phyloP scores from a whole-genome alignment of 164 flowering plant species.

The Buxus sempervirens region DNA sequence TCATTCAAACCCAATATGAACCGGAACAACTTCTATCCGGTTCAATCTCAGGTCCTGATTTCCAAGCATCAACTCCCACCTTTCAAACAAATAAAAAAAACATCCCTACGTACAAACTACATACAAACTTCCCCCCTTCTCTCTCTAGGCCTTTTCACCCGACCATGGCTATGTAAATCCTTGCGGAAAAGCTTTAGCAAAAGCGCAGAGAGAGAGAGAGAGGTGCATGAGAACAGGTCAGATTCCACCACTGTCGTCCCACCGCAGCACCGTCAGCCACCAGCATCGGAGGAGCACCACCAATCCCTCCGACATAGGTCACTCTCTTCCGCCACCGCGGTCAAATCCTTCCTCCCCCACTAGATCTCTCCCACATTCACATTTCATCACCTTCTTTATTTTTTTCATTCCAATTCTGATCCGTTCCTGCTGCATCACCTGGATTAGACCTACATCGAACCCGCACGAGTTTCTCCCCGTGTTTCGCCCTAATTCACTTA shows the following conservation, averaged over 20 bases:
- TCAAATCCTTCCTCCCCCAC: background rate
- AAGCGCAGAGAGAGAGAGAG: conserved; percentile 1
- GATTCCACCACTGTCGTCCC: background rate
- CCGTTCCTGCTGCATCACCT: background rate
- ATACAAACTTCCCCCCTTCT: no score
- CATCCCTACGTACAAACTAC: no score
- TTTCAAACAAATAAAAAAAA: no score
- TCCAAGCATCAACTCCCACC: no score
- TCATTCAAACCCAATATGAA: no score
- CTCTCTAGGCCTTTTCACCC: no score
- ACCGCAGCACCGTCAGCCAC: background rate
- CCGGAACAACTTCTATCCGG: no score
- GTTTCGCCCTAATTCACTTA: background rate
- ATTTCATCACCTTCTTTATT: background rate
- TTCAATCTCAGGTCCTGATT: no score
- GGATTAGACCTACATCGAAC: background rate
- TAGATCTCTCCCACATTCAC: background rate
- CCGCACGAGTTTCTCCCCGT: background rate
- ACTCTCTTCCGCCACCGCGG: background rate
- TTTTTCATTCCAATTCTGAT: background rate
- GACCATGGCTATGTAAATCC: no score
- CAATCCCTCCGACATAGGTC: background rate
- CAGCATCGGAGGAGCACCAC: background rate
- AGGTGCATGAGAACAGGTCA: background rate
- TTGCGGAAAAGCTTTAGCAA: background rate